Percentiles rank a stretch among this genome's conserved stretches.
Evolutionary conservation across 805 yeast species (phyloP).

Genomic region (Ogataea degrootiae): DNA sequence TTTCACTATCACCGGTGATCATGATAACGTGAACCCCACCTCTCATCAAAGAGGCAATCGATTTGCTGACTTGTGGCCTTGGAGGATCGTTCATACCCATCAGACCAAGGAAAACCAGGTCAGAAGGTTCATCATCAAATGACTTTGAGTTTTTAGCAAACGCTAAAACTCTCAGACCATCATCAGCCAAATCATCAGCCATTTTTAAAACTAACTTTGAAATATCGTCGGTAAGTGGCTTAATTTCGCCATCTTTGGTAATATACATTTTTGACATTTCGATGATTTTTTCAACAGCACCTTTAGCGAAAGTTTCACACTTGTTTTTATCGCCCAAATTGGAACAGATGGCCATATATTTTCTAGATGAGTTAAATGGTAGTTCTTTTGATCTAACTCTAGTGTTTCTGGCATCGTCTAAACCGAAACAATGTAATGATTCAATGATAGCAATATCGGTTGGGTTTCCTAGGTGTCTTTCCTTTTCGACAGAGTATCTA

Average conservation of each 20-base stretch:
- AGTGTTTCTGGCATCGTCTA: conserved; percentile 64
- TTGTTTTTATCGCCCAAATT: conserved; percentile 56
- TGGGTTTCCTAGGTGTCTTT: conserved; percentile 82
- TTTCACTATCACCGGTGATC: conserved; percentile 94
- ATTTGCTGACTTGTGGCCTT: conserved; percentile 73
- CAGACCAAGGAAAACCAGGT: conserved; percentile 75
- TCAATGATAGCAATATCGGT: conserved; percentile 91
- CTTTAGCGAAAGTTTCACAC: conserved; percentile 69
- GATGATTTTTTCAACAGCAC: conserved; percentile 80
- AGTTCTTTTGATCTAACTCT: conserved; percentile 62
- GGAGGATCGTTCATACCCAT: conserved; percentile 99
- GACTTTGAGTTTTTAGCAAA: conserved; percentile 54
- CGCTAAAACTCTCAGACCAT: conserved; percentile 83
- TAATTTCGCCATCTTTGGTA: conserved; percentile 54
- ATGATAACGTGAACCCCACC: conserved; percentile 98
- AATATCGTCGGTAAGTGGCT: conserved; percentile 51
- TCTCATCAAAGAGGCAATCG: conserved; percentile 69
- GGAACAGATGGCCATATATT: conserved; percentile 82
- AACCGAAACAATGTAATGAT: conserved; percentile 61
- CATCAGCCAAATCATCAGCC: conserved; percentile 64
- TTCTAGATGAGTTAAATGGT: conserved; percentile 80
- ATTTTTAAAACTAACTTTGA: conserved; percentile 45
- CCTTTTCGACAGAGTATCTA: conserved; percentile 61
- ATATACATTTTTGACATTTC: conserved; percentile 55
- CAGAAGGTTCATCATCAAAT: conserved; percentile 43